phyloP scores from a whole-genome alignment of 2,329 filamentous ascomycete genomes.

The Exserohilum rostratum region DNA sequence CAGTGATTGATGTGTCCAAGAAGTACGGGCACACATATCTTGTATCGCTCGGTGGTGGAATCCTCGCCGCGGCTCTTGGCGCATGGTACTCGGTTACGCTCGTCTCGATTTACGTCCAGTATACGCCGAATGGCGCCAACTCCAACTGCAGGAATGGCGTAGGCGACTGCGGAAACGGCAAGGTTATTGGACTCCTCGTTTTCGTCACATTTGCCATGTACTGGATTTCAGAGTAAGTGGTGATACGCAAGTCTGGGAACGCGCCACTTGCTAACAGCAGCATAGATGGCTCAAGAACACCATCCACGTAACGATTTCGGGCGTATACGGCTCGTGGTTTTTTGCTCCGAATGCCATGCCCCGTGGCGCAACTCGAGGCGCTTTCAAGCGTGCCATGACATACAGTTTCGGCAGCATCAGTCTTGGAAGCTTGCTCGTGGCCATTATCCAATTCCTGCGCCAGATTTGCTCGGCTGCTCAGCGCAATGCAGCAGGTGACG shows the following conservation, averaged over 20 bases:
- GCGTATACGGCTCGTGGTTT: constrained; percentile 93
- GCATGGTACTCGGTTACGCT: constrained; percentile 88
- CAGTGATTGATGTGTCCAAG: constrained; percentile 82
- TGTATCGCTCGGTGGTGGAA: constrained; percentile 81
- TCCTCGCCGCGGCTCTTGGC: constrained; percentile 75
- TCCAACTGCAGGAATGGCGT: constrained; percentile 60
- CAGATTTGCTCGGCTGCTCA: constrained; percentile 82
- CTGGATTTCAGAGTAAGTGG: constrained; percentile 77
- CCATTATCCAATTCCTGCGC: constrained; percentile 82
- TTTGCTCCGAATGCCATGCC: constrained; percentile 76
- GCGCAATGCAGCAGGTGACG: constrained; percentile 66
- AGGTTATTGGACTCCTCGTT: constrained; percentile 81
- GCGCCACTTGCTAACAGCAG: constrained; percentile 56
- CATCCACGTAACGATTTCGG: constrained; percentile 84
- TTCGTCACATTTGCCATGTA: constrained; percentile 92
- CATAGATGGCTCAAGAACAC: constrained; percentile 81
- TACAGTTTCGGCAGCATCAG: constrained; percentile 93
- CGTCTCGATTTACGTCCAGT: constrained; percentile 84
- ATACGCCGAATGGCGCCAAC: constrained; percentile 67
- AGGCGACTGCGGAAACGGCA: constrained; percentile 72
- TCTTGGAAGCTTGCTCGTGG: constrained; percentile 82
- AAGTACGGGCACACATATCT: constrained; percentile 84
- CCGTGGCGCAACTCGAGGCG: constrained; percentile 79
- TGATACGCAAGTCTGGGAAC: too few species aligned
- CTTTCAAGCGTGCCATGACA: constrained; percentile 79